Evolutionary conservation across 1,284 basidiomycete species (phyloP), one percentile per base, ranked within the genome.

Genomic region (Wallemia hederae): DNA sequence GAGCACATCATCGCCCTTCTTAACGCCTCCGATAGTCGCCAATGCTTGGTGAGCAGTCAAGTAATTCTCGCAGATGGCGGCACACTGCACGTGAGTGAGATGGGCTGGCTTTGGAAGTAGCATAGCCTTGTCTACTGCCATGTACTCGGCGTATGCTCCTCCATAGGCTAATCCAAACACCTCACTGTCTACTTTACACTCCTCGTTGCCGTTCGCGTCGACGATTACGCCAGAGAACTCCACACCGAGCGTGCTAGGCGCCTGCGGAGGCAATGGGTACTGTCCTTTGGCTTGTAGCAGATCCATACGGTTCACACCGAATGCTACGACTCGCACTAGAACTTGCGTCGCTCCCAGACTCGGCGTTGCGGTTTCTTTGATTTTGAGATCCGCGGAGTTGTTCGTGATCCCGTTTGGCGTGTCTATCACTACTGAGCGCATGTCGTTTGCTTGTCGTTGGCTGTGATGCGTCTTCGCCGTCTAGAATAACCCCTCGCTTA

Each of bases 61-160:
- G 73, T 82, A 89, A 64, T 79, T 81, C 72, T 94, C 88, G 0
- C 85, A 85, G 49, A 92, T 80, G 63, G 79, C 81, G 17, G 87
- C 86, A 9, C 85, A 88, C 67, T 94, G 80, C 0, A 75, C 77
- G 83, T 84, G 90, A 31, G 80, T 79, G 61, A 97, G 72, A 66
- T 81, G 73, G 55, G 70, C 69, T 1, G 88, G 86, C 72, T 96
- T 96, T 63, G 70, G 73, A 63, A 90, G 72, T 60, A 91, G 69
- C 73, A 88, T 80, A 2, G 76, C 76, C 61, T 80, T 75, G 14
- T 78, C 74, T 26, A 80, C 78, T 55, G 74, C 76, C 63, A 94
- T 81, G 71, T 82, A 94, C 70, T 96, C 87, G 55, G 89, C 88
- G 67, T 94, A 92, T 26, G 88, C 86, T 24, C 90, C 90, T 85